Conservation (phyloP, 2,329 filamentous ascomycete genomes). For the Fusarium miscanthi region DNA sequence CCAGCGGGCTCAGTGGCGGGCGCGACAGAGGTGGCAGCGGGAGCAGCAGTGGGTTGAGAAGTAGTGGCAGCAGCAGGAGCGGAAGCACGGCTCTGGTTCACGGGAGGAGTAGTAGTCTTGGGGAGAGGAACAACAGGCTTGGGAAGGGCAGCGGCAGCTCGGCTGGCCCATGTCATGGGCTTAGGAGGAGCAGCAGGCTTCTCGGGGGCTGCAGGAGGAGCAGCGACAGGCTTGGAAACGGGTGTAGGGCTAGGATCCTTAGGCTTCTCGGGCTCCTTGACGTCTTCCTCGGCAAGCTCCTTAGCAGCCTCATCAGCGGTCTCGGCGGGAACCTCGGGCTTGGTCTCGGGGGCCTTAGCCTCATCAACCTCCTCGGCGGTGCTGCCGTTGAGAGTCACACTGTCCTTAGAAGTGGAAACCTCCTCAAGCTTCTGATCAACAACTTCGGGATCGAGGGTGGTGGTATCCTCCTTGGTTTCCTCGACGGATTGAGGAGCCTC, state of each 20-base stretch:
- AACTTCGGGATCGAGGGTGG: conserved; percentile 58
- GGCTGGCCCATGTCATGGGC: conserved; percentile 81
- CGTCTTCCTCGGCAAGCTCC: conserved; percentile 66
- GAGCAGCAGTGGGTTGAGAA: conserved; percentile 52
- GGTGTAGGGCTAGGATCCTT: conserved; percentile 70
- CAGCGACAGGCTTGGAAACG: conserved; percentile 48
- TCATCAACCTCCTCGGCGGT: conserved; percentile 51
- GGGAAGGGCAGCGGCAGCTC: conserved; percentile 68
- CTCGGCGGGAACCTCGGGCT: conserved; percentile 49
- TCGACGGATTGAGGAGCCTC: conserved; percentile 46
- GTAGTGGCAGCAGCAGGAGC: conserved; percentile 55
- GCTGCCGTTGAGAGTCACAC: conserved; percentile 49
- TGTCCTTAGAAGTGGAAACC: conserved; percentile 54
- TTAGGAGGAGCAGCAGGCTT: conserved; percentile 62
- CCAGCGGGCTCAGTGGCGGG: conserved; percentile 54
- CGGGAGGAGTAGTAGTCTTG: conserved; percentile 67
- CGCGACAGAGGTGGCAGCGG: conserved; percentile 51
- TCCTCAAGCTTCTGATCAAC: conserved; percentile 84
- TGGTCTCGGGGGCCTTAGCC: conserved; percentile 54
- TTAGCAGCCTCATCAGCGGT: conserved; percentile 63
- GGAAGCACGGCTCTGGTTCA: conserved; percentile 63
- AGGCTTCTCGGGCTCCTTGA: conserved; percentile 72
- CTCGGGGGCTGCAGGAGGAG: conserved; percentile 52
- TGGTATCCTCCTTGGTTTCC: conserved; percentile 45
- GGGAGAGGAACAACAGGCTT: conserved; percentile 64